These are phyloP conservation scores for Trametes polyzona DNA, from an alignment of 1,284 basidiomycete species.

Conservation along the genomic window DNA sequence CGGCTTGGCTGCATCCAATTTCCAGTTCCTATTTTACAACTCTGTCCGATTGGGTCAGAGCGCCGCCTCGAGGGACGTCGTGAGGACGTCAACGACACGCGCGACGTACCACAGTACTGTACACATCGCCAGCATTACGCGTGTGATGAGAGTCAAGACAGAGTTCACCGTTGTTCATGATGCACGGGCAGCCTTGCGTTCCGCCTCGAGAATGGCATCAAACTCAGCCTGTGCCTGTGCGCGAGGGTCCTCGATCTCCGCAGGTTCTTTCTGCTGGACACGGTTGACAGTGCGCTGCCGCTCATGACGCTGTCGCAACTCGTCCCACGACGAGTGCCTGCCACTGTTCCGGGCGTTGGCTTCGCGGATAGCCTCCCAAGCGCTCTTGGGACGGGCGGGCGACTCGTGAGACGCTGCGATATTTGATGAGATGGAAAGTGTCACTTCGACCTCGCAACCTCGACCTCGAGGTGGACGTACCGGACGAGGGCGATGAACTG, in stretches of 20 bases:
- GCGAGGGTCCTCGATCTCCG: conserved; percentile 40
- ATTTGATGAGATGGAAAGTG: background rate
- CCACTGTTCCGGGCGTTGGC: conserved; percentile 49
- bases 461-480: background rate
- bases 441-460: background rate
- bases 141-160: background rate
- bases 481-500: background rate
- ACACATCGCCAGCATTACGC: background rate
- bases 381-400: conserved; percentile 34
- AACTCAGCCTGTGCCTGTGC: conserved; percentile 56
- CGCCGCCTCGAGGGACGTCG: background rate
- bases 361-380: conserved; percentile 68
- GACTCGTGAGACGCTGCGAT: conserved; percentile 10
- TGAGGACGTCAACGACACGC: background rate
- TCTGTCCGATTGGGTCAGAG: background rate
- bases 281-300: conserved; percentile 33
- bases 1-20: background rate
- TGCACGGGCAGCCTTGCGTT: conserved; percentile 44
- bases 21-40: background rate
- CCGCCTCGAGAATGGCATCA: conserved; percentile 60
- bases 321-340: conserved; percentile 65
- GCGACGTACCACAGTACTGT: conserved; percentile 12
- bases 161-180: background rate
- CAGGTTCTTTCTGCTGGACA: conserved; percentile 13
- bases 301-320: conserved; percentile 63